These are phyloP conservation scores for Cymbidium sinense DNA, from an alignment of 106 monocot species.

Conservation along the genomic window DNA sequence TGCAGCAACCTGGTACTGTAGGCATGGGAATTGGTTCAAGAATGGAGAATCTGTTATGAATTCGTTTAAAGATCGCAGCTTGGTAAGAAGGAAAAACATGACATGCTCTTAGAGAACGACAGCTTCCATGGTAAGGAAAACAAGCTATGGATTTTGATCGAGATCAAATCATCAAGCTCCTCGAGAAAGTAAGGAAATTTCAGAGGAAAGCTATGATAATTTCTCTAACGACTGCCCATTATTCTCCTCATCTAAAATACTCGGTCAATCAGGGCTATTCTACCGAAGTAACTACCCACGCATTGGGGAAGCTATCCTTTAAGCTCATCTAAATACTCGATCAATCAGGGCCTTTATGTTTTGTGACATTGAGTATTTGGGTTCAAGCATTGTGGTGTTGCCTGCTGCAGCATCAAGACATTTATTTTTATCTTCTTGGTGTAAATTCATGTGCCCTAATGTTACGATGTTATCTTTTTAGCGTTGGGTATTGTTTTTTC, in stretches of 20 bases:
- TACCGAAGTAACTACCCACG: slow-evolving; percentile 19
- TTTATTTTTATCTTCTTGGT: too few species aligned
- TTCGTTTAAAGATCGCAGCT: slow-evolving; percentile 7
- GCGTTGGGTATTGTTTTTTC: too few species aligned
- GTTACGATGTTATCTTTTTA: too few species aligned
- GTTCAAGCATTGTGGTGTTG: too few species aligned
- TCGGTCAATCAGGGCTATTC: slow-evolving; percentile 41
- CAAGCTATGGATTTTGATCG: neutral
- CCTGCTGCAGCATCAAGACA: too few species aligned
- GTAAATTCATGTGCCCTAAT: too few species aligned
- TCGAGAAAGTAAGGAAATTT: neutral
- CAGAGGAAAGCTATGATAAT: neutral
- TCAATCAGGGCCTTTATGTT: too few species aligned
- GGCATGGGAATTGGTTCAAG: neutral
- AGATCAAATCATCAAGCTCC: neutral
- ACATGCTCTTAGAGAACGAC: neutral
- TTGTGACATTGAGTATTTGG: too few species aligned
- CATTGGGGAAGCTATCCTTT: too few species aligned
- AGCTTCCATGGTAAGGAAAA: neutral
- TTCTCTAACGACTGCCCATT: slow-evolving; percentile 23
- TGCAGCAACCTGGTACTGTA: too few species aligned
- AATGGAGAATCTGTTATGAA: slow-evolving; percentile 13
- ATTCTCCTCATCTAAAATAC: slow-evolving; percentile 43
- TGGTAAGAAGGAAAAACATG: slow-evolving; percentile 21
- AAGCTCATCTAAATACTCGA: too few species aligned